These are phyloP conservation scores for Eimeria maxima DNA, from an alignment of 169 alveolate genomes.

Conservation along the genomic window DNA sequence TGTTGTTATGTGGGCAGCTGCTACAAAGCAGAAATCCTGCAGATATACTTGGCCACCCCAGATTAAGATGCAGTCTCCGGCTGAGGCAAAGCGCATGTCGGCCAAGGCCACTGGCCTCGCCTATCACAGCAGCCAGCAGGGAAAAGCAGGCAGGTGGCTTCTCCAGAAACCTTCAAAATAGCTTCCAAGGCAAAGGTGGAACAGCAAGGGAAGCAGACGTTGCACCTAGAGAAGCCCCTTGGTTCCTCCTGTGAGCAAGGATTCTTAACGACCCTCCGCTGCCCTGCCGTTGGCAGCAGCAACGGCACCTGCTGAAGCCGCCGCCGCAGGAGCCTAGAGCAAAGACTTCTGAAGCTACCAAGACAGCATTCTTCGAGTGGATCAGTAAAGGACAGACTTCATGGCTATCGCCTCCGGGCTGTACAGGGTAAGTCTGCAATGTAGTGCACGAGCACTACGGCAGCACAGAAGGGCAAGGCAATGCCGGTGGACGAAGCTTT, in stretches of 20 bases:
- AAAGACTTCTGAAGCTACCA: neutral
- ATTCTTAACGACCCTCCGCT: neutral
- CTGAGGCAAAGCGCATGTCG: neutral
- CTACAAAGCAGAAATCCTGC: neutral
- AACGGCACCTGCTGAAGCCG: neutral
- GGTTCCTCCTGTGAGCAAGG: neutral
- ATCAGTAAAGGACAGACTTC: neutral
- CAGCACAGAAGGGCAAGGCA: neutral
- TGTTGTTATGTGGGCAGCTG: conserved; percentile 16
- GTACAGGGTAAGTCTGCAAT: neutral
- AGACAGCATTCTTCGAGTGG: neutral
- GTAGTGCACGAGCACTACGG: neutral
- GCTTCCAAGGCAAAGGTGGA: neutral
- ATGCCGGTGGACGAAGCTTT: too few species aligned
- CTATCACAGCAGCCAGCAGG: neutral
- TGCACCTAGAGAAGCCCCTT: neutral
- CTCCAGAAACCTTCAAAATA: neutral
- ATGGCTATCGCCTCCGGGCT: neutral
- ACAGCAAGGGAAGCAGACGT: neutral
- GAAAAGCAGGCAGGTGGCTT: neutral
- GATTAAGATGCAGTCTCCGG: neutral
- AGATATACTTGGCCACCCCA: neutral
- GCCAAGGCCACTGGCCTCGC: neutral
- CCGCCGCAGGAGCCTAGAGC: neutral
- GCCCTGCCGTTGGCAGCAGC: neutral